These are phyloP conservation scores for Fusarium avenaceum DNA, from an alignment of 2,329 filamentous ascomycete genomes.

Conservation along the genomic window DNA sequence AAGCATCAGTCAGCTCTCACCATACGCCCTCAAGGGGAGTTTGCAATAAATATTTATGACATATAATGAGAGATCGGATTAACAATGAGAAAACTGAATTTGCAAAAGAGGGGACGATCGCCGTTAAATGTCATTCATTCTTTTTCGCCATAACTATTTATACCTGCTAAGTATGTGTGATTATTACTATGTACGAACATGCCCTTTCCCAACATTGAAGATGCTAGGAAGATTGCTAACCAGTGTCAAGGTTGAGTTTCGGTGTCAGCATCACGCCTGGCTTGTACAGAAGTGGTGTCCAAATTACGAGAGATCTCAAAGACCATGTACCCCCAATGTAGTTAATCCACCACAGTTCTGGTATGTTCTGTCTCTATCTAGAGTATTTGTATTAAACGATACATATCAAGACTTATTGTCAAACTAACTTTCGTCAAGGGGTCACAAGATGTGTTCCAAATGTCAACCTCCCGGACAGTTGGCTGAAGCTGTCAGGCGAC, in stretches of 20 bases:
- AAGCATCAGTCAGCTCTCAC: conserved; percentile 31
- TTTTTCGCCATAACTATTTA: conserved; percentile 5
- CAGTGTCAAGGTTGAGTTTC: conserved; percentile 42
- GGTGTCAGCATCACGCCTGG: conserved; percentile 45
- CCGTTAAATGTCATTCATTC: conserved; percentile 1
- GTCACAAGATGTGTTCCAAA: conserved; percentile 38
- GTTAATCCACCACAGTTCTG: conserved; percentile 46
- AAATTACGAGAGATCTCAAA: conserved; percentile 43
- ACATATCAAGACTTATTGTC: neutral
- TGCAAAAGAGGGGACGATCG: conserved; percentile 19
- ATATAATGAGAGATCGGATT: conserved; percentile 16
- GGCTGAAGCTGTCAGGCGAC: conserved; percentile 37
- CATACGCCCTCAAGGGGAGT: conserved; percentile 12
- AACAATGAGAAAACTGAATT: neutral
- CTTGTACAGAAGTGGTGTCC: conserved; percentile 46
- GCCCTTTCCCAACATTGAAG: neutral
- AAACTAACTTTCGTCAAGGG: conserved; percentile 26
- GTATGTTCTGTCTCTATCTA: conserved; percentile 25
- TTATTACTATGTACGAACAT: conserved; percentile 43
- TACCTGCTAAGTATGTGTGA: conserved; percentile 39
- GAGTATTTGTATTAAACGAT: neutral
- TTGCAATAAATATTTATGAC: conserved; percentile 6
- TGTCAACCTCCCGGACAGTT: conserved; percentile 41
- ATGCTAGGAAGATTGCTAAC: conserved; percentile 6
- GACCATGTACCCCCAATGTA: conserved; percentile 42